Percentiles rank a stretch among this genome's conserved stretches.
phyloP scores from a whole-genome alignment of 2,329 filamentous ascomycete genomes.

The Cladosporium sp. region DNA sequence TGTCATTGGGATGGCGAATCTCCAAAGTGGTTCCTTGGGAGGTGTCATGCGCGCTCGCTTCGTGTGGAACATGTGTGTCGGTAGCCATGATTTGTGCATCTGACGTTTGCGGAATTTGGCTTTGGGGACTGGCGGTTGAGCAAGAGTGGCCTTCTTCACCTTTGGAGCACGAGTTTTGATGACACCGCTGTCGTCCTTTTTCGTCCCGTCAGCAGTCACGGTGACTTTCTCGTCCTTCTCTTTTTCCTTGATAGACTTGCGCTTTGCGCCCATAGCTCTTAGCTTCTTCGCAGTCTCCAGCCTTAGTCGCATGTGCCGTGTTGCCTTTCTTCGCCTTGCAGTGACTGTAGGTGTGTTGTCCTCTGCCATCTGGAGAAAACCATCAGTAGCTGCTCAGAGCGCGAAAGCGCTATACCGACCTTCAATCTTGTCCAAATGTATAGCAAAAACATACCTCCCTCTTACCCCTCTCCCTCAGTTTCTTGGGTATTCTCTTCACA shows the following conservation, averaged over 20 bases:
- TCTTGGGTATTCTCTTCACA: constrained; percentile 78
- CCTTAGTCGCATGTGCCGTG: constrained; percentile 53
- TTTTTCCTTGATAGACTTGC: constrained; percentile 38
- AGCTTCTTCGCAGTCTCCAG: constrained; percentile 72
- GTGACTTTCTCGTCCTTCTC: constrained; percentile 22
- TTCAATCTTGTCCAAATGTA: constrained; percentile 6
- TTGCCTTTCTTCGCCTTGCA: constrained; percentile 56
- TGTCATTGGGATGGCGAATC: constrained; percentile 78
- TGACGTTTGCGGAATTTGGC: constrained; percentile 81
- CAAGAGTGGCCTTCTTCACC: constrained; percentile 65
- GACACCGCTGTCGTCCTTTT: constrained; percentile 27
- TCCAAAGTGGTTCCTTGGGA: constrained; percentile 76
- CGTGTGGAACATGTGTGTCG: constrained; percentile 89
- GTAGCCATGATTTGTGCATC: constrained; percentile 84
- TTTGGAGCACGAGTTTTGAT: constrained; percentile 50
- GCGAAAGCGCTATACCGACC: constrained; percentile 15
- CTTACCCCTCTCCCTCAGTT: constrained; percentile 64
- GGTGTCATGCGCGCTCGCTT: constrained; percentile 87
- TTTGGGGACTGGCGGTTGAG: constrained; percentile 56
- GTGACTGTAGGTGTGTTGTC: constrained; percentile 86
- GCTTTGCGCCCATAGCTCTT: constrained; percentile 54
- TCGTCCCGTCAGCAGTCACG: background rate
- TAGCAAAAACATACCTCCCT: constrained; percentile 42
- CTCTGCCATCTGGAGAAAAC: constrained; percentile 63
- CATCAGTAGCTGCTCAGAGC: constrained; percentile 16